Evolutionary conservation across 2,329 filamentous ascomycete species (phyloP).

Genomic region (Sporothrix mexicana): DNA sequence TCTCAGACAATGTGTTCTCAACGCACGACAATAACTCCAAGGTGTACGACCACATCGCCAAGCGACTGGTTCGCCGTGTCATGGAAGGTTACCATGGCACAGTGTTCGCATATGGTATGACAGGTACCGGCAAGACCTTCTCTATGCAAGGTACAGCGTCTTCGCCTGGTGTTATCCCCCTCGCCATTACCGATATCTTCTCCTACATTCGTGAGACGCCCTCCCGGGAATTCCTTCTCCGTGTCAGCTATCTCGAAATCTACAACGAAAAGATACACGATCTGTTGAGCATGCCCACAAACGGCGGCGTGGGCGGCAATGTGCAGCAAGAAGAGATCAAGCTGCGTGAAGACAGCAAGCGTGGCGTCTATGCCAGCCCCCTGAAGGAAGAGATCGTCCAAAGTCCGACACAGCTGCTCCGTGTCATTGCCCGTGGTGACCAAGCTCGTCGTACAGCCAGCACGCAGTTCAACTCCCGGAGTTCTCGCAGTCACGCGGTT

Average conservation of each 20-base stretch:
- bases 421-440: constrained; percentile 94
- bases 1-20: constrained; percentile 90
- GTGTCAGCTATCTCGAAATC: constrained; percentile 97
- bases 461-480: constrained; percentile 95
- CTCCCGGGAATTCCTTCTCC: constrained; percentile 87
- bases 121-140: constrained; percentile 97
- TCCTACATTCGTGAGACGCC: constrained; percentile 98
- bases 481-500: constrained; percentile 96
- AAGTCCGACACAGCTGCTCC: constrained; percentile 90
- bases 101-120: constrained; percentile 99
- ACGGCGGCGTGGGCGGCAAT: constrained; percentile 58
- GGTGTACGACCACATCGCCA: constrained; percentile 93
- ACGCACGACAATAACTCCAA: constrained; percentile 91
- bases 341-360: constrained; percentile 91
- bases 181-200: constrained; percentile 98
- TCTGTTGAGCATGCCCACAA: constrained; percentile 76
- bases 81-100: constrained; percentile 99
- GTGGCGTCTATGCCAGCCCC: constrained; percentile 94
- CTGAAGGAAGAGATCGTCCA: constrained; percentile 99
- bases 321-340: constrained; percentile 89
- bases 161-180: constrained; percentile 92
- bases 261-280: constrained; percentile 99
- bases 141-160: constrained; percentile 98
- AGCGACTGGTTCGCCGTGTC: constrained; percentile 89
- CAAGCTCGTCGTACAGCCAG: constrained; percentile 87